A percentile compares a stretch with the other conserved stretches of the same genome.
Conservation (phyloP, 441 rosid species). For the Capsella rubella region DNA sequence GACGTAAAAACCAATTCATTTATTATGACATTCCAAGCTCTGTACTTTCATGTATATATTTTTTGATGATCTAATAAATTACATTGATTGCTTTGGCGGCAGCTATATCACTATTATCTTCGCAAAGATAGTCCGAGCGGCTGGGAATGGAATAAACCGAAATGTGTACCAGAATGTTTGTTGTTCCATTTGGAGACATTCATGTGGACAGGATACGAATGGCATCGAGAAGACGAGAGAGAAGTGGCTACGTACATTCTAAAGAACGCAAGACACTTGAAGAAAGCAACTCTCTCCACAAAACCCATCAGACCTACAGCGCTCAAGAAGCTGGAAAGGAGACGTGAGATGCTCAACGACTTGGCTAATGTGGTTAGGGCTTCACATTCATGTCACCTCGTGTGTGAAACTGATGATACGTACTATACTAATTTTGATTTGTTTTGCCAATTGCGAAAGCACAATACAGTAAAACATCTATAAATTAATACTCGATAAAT, state of each 20-base stretch:
- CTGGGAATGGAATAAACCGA: background rate
- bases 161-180: background rate
- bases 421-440: no score
- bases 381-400: conserved; percentile 5
- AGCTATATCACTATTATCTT: background rate
- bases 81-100: background rate
- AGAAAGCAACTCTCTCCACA: conserved; percentile 10
- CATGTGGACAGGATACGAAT: background rate
- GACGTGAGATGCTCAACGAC: background rate
- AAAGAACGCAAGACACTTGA: background rate
- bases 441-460: no score
- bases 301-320: background rate
- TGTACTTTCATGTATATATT: background rate
- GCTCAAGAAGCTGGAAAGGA: background rate
- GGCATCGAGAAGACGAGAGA: background rate
- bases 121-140: background rate
- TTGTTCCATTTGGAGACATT: background rate
- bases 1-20: background rate
- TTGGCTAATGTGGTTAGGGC: background rate
- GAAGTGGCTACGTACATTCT: background rate
- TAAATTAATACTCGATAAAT: no score
- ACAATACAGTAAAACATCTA: no score
- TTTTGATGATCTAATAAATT: background rate
- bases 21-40: background rate
- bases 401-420: background rate